phyloP scores from a whole-genome alignment of 768 basidiomycete species.

The Lactarius evosmus region DNA sequence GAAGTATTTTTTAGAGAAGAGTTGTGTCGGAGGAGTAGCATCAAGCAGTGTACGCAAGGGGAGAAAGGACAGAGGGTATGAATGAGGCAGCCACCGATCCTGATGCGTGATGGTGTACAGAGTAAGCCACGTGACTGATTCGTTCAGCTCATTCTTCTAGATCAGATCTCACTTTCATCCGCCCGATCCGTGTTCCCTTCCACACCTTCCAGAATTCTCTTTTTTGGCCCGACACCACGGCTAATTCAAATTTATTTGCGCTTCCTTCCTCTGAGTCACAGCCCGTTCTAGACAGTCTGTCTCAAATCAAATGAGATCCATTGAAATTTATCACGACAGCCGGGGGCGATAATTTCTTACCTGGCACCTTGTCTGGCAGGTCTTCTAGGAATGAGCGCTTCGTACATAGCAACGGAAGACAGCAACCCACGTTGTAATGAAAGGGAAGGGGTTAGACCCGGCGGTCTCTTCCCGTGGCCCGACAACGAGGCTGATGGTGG shows the following conservation, averaged over 20 bases:
- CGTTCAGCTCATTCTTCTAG: conserved; percentile 15
- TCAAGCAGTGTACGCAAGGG: conserved; percentile 23
- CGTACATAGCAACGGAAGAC: too few species aligned
- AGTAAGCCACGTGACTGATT: too few species aligned
- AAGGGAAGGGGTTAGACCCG: too few species aligned
- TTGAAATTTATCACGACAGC: conserved; percentile 22
- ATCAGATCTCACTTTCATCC: conserved; percentile 12
- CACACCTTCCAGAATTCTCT: conserved; percentile 29
- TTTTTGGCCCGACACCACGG: conserved; percentile 26
- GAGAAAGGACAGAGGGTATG: conserved; percentile 27
- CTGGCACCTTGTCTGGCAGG: too few species aligned
- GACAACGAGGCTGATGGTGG: too few species aligned
- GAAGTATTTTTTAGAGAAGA: conserved; percentile 23
- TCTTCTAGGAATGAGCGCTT: too few species aligned
- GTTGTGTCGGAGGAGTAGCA: conserved; percentile 25
- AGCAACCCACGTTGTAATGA: too few species aligned
- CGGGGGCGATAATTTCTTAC: conserved; percentile 22
- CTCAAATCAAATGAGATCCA: conserved; percentile 25
- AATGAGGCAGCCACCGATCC: conserved; percentile 27
- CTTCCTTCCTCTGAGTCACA: conserved; percentile 22
- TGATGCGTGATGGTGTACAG: too few species aligned
- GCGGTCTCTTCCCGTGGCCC: too few species aligned
- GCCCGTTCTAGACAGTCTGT: conserved; percentile 20
- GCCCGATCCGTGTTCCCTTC: conserved; percentile 27
- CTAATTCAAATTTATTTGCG: conserved; percentile 28